Evolutionary conservation across 2,329 filamentous ascomycete species (phyloP).

Genomic region (Coniochaeta hoffmannii): DNA sequence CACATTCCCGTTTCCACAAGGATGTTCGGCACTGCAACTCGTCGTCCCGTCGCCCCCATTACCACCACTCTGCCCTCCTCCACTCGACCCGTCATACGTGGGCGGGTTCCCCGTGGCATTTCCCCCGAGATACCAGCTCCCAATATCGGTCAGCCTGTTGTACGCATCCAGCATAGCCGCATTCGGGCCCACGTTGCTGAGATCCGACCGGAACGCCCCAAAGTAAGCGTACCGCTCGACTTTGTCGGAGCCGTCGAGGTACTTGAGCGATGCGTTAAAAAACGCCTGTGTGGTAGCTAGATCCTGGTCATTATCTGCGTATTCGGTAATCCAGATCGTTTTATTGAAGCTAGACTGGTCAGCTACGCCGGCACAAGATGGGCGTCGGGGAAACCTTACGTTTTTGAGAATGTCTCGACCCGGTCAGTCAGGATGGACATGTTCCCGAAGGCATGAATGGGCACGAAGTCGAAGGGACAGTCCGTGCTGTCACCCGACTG

Average conservation of each 20-base stretch:
- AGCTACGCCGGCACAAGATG: background rate
- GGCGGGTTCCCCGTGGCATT: constrained; percentile 28
- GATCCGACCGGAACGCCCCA: constrained; percentile 60
- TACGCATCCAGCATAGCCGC: constrained; percentile 59
- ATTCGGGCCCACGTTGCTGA: constrained; percentile 67
- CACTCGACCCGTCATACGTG: background rate
- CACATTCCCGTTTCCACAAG: too few relatives aligned
- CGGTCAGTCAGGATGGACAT: background rate
- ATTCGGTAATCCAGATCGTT: constrained; percentile 74
- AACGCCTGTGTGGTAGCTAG: constrained; percentile 53
- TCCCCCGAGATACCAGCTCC: constrained; percentile 63
- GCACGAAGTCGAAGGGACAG: constrained; percentile 55
- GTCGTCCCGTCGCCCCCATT: background rate
- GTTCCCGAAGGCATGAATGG: constrained; percentile 34
- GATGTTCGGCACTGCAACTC: background rate
- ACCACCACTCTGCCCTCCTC: background rate
- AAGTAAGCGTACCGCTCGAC: constrained; percentile 68
- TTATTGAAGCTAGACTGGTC: constrained; percentile 51
- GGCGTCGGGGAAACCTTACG: constrained; percentile 20
- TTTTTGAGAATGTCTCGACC: constrained; percentile 37
- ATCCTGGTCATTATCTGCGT: constrained; percentile 50
- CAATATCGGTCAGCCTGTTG: constrained; percentile 67
- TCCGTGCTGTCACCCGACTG: constrained; percentile 24
- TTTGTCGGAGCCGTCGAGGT: constrained; percentile 54
- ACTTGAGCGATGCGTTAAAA: constrained; percentile 57